Evolutionary conservation across 768 basidiomycete genomes (phyloP), one percentile per base, ranked within the genome.

Genomic region (Leucocoprinus leucothites): DNA sequence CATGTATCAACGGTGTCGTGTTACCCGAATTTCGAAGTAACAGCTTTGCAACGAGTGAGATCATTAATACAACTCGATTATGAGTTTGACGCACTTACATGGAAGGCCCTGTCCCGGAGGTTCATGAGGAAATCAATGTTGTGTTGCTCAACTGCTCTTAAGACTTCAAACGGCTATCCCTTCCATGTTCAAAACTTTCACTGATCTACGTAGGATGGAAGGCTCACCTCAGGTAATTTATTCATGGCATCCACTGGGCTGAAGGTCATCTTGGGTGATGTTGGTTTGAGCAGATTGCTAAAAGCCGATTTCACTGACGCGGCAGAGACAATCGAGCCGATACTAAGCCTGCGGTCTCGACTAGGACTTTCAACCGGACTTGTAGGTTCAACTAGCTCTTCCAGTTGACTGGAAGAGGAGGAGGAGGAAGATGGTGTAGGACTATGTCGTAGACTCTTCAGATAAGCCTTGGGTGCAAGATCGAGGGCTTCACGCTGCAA

Each of bases 1-100:
- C 92, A 65, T 98, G 93, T 6, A 97, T 80, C 13, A 98, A 81
- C 6, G 95, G 94, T 1, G 94, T 94, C 21, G 86, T 84, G 38
- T 89, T 87, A 2, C 91, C 93, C 35, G 85, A 85, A 65, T 90
- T 91, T 54, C 86, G 86, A n/a, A 96, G 74, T 5, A 98, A 75
- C 24, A 95, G 76, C 85, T 91, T 56, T 19, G 25, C n/a, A n/a
- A 34, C 28, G 43, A 45, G 18, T 28, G 49, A 9, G 18, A 9
- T 18, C 1, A 11, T 43, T 6, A 34, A 6, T 16, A 44, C 18
- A 26, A 48, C 26, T 18, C 8, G 13, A 19, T 28, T 21, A 9
- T 14, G 28, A 46, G 16, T 31, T 14, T 40, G 36, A 48, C 24
- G 36, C 34, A 79, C 85, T 51, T 56, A 94, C 91, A 67, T 86